Percentiles rank a stretch among this genome's conserved stretches.
These are phyloP conservation scores for Pilasporangium apinafurcum DNA, from an alignment of 352 stramenopile species.

Conservation along the genomic window DNA sequence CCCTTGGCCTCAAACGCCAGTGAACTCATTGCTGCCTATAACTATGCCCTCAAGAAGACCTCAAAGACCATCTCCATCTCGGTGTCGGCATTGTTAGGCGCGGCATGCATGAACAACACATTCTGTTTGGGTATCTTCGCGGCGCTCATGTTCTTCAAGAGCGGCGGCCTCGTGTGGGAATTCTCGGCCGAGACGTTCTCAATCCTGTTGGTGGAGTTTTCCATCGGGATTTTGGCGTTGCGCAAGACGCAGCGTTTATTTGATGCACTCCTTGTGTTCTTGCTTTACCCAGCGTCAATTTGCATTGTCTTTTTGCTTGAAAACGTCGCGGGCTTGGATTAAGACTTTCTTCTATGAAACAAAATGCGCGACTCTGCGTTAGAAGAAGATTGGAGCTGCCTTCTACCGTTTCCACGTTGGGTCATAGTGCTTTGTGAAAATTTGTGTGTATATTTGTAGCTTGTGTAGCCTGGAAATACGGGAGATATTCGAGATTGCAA, in stretches of 20 bases:
- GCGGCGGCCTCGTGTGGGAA: constrained; percentile 91
- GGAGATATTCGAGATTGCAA: too few species aligned
- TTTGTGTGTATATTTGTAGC: too few species aligned
- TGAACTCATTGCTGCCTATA: constrained; percentile 97
- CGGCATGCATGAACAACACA: constrained; percentile 99
- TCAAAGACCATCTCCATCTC: constrained; percentile 97
- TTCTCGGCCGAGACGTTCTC: constrained; percentile 96
- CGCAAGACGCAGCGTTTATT: constrained; percentile 85
- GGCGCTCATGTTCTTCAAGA: constrained; percentile 94
- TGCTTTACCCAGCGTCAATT: constrained; percentile 92
- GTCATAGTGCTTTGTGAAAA: too few species aligned
- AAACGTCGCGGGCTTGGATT: constrained; percentile 89
- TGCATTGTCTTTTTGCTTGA: constrained; percentile 91
- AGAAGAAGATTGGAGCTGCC: too few species aligned
- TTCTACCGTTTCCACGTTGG: too few species aligned
- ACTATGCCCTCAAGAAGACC: constrained; percentile 98
- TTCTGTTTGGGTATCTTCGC: constrained; percentile 98
- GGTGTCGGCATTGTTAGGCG: constrained; percentile 90
- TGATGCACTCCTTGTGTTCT: constrained; percentile 76
- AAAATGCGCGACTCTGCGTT: too few species aligned
- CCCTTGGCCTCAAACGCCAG: constrained; percentile 98
- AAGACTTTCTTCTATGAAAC: too few species aligned
- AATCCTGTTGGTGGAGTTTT: constrained; percentile 95
- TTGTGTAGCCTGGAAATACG: too few species aligned
- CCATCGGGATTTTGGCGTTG: constrained; percentile 79